Conservation (phyloP, 2,329 filamentous ascomycete species). For the Colletotrichum tropicicola region DNA sequence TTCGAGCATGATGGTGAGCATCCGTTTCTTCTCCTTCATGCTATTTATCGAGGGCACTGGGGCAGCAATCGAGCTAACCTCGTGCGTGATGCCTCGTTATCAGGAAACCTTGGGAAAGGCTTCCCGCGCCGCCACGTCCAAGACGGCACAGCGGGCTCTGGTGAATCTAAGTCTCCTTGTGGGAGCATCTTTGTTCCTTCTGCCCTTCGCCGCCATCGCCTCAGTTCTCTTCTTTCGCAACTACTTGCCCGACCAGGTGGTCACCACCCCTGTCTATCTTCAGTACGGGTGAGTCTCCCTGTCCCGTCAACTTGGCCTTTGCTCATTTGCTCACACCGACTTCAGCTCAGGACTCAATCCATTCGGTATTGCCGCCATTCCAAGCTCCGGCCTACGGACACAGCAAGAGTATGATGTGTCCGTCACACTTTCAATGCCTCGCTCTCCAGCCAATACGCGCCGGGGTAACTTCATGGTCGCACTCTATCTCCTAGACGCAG, state of each 20-base stretch:
- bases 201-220: slow-evolving; percentile 56
- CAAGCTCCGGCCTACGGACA: slow-evolving; percentile 65
- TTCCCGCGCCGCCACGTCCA: slow-evolving; percentile 55
- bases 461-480: slow-evolving; percentile 96
- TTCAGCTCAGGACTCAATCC: slow-evolving; percentile 59
- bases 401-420: slow-evolving; percentile 87
- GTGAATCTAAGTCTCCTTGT: slow-evolving; percentile 57
- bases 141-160: slow-evolving; percentile 57
- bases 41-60: background rate
- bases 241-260: slow-evolving; percentile 64
- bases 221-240: slow-evolving; percentile 65
- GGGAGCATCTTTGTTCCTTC: slow-evolving; percentile 51
- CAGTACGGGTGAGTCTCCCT: slow-evolving; percentile 63
- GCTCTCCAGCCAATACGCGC: slow-evolving; percentile 77
- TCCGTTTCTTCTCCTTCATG: background rate
- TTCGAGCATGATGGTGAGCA: background rate
- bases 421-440: slow-evolving; percentile 79
- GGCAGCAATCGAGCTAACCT: background rate
- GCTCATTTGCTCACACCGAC: background rate
- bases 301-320: background rate
- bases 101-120: slow-evolving; percentile 31
- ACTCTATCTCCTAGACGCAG: slow-evolving; percentile 70
- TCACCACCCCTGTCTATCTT: slow-evolving; percentile 61
- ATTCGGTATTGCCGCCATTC: slow-evolving; percentile 59
- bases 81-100: background rate